A percentile compares a stretch with the other conserved stretches of the same genome.
Conservation (phyloP, 768 basidiomycete genomes). For the Auricularia sp. region DNA sequence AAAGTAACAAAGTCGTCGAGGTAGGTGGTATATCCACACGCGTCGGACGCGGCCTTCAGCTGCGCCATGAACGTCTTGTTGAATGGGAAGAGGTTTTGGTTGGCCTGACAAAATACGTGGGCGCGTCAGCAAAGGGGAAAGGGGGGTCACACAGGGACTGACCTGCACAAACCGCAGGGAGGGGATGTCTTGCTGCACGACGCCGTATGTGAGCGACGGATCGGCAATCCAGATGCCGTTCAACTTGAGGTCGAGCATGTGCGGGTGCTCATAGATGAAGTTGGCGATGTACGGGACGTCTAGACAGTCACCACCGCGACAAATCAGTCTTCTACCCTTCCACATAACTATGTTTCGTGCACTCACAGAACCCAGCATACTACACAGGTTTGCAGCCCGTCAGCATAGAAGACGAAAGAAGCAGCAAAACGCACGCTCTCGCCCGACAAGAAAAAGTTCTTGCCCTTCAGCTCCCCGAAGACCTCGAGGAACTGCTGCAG, state of each 20-base stretch:
- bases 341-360: too few relatives aligned
- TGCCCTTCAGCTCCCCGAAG: constrained; percentile 14
- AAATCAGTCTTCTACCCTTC: too few relatives aligned
- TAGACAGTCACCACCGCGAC: neutral
- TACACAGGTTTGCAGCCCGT: neutral
- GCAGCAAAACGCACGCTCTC: constrained; percentile 11
- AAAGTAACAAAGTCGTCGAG: constrained; percentile 25
- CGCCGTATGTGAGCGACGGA: constrained; percentile 11
- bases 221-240: constrained; percentile 17
- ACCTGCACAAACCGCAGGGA: constrained; percentile 14
- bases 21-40: constrained; percentile 26
- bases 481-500: constrained; percentile 12
- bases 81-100: constrained; percentile 49
- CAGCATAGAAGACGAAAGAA: neutral
- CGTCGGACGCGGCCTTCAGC: constrained; percentile 26
- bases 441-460: constrained; percentile 13
- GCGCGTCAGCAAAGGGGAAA: too few relatives aligned
- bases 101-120: constrained; percentile 26
- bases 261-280: constrained; percentile 15
- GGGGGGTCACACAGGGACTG: too few relatives aligned
- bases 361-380: constrained; percentile 26
- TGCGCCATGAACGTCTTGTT: constrained; percentile 43
- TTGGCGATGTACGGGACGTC: constrained; percentile 15
- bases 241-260: constrained; percentile 10
- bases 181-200: constrained; percentile 15